Base-by-base conservation (phyloP, 306 rosid species). In the Acacia confusa region DNA sequence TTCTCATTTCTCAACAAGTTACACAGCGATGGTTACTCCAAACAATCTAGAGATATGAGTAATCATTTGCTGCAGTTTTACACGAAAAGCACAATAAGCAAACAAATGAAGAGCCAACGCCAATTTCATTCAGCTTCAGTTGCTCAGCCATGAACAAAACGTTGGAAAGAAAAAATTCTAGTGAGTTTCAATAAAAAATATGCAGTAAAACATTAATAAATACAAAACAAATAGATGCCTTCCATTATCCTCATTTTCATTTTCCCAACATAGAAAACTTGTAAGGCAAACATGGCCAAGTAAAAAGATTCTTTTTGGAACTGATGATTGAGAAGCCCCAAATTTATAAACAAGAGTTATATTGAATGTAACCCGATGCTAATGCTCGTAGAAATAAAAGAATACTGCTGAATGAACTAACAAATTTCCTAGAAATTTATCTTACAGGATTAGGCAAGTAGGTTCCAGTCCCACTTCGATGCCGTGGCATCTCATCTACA, bases 391-490 rank as follows among this genome's bases (percentile, higher is more conserved):
- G 15, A 73, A 30, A 72, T 47, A 15, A 81, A 47, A 68, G 13
- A 53, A 53, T 28, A 75, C 9, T 20, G 36, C 70, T 50, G 34
- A 69, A 43, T 32, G 76, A 40, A 77, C 24, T 34, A 57, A 17
- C 32, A 8, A 38, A 58, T 58, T 70, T 38, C 16, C 7, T 69
- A 70, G 63, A 82, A 65, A n/a, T 66, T 71, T 83, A 81, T 76
- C 99, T 90, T 94, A 96, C 99, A 71, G 99, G 97, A 91, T 91
- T 91, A 53, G 99, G 99, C 82, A 93, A 87, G 85, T 93, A 96
- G 47, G 99, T 93, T 73, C 99, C 99, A 9, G 99, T 96, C 78
- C 99, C 99, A 82, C 94, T 89, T 72, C 99, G 93, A 87, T 85
- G 86, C 83, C 94, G 89, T 10, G 99, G 97, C 79, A 91, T 88